Conservation (phyloP, 2,329 filamentous ascomycete genomes). For the Arthrobotrys musiformis region DNA sequence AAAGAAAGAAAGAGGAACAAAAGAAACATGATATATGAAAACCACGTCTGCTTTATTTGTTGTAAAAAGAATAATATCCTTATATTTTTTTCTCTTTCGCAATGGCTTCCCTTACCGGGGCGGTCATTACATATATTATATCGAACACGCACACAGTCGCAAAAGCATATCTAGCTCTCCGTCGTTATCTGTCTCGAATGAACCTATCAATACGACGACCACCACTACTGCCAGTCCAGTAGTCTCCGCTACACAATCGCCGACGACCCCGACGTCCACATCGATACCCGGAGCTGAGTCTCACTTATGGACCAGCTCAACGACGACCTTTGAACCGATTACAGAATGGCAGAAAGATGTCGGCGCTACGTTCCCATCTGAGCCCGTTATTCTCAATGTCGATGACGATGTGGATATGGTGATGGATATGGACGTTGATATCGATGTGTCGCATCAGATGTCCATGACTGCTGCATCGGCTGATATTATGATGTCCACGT, state of each 20-base stretch:
- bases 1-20: conserved; percentile 3
- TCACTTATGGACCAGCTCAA: conserved; percentile 33
- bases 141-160: conserved; percentile 31
- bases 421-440: conserved; percentile 52
- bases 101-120: conserved; percentile 9
- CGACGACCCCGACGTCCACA: conserved; percentile 39
- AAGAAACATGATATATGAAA: not conserved
- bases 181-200: conserved; percentile 37
- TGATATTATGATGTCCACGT: conserved; percentile 17
- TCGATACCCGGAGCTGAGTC: conserved; percentile 38
- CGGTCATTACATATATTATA: conserved; percentile 13
- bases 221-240: conserved; percentile 17
- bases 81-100: conserved; percentile 31
- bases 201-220: conserved; percentile 24
- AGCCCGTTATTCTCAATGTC: conserved; percentile 34
- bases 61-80: conserved; percentile 53
- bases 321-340: conserved; percentile 35
- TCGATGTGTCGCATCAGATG: conserved; percentile 27
- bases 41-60: not conserved
- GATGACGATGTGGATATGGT: conserved; percentile 50
- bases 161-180: conserved; percentile 56
- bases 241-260: conserved; percentile 37
- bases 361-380: conserved; percentile 24
- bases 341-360: conserved; percentile 40
- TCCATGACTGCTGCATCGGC: conserved; percentile 1